Evolutionary conservation across 75 land plant genomes (phyloP), one percentile per base, ranked within the genome.

Genomic region (Pinus taeda): DNA sequence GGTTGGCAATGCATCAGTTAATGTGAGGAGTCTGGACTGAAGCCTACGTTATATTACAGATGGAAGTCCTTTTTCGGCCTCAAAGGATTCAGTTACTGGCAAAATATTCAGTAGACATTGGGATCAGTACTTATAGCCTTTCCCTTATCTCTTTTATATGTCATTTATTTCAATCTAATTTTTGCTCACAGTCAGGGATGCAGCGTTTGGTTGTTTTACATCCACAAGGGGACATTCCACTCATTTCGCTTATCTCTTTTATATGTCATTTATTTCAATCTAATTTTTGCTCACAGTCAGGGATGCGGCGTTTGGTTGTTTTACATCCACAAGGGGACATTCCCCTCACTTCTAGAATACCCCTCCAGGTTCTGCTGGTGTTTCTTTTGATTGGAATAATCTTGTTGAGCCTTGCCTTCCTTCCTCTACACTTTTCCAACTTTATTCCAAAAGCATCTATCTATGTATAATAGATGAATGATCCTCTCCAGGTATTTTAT

Each of bases 1-100:
- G 33, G 33, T 33, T 33, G 33, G 33, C 33, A 33, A 33, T 33
- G 33, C 33, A 33, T 84, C 74, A 67, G 84, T 96, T 49, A 20
- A 3, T 96, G 99, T 67, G 69, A 72, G 71, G 84, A 93, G 37
- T 81, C 90, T 67, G 93, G 95, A 57, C 88, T 94, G 21, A 89
- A 87, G 60, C 97, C 98, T 3, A 84, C 82, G 2, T 59, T 94
- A 26, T 76, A 61, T 30, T 92, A 77, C 84, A 87, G 73, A 79
- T 70, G 81, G 64, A 80, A 78, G 62, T 78, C 85, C 15, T 85
- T 90, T 57, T 74, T 92, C 4, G 89, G 90, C 0, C 76, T 85
- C 22, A 53, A 78, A 58, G 88, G 86, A 21, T 77, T 78, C 9
- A 26, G 67, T 96, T 24, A 87, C 81, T n/a, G 99, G 99, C 17